These are phyloP conservation scores for Apiotrichum sp. DNA, from an alignment of 1,284 basidiomycete genomes.

Conservation along the genomic window DNA sequence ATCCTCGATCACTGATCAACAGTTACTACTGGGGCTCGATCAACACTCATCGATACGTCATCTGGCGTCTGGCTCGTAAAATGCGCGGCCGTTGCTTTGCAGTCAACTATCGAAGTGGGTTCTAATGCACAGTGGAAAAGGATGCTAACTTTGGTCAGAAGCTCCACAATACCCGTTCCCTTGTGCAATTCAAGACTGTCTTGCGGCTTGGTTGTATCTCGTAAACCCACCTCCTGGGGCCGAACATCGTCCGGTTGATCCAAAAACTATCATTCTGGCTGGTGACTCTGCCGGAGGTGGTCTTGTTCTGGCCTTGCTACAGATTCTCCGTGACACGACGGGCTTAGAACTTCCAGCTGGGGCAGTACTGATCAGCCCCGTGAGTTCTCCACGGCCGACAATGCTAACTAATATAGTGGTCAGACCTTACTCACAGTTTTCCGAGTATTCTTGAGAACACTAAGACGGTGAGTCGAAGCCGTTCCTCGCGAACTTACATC, in stretches of 20 bases:
- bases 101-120: slow-evolving; percentile 66
- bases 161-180: slow-evolving; percentile 96
- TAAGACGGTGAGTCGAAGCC: slow-evolving; percentile 55
- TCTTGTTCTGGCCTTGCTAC: slow-evolving; percentile 72
- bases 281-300: slow-evolving; percentile 96
- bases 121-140: not conserved
- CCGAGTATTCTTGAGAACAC: slow-evolving; percentile 77
- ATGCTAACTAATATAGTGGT: slow-evolving; percentile 30
- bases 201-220: slow-evolving; percentile 74
- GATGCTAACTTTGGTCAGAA: slow-evolving; percentile 28
- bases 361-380: slow-evolving; percentile 72
- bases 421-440: slow-evolving; percentile 91
- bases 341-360: slow-evolving; percentile 78
- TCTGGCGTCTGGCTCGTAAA: slow-evolving; percentile 82
- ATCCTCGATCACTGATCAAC: not conserved
- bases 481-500: slow-evolving; percentile 5
- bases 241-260: slow-evolving; percentile 70
- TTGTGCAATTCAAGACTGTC: slow-evolving; percentile 79
- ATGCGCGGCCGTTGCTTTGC: slow-evolving; percentile 84
- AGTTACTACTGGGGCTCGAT: slow-evolving; percentile 53
- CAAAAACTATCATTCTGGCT: slow-evolving; percentile 68
- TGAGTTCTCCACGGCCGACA: slow-evolving; percentile 14
- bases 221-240: slow-evolving; percentile 65
- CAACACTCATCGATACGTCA: slow-evolving; percentile 60
- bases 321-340: slow-evolving; percentile 76